Evolutionary conservation across 257 asterid species (phyloP).

Genomic region (Gynochthodes officinalis): DNA sequence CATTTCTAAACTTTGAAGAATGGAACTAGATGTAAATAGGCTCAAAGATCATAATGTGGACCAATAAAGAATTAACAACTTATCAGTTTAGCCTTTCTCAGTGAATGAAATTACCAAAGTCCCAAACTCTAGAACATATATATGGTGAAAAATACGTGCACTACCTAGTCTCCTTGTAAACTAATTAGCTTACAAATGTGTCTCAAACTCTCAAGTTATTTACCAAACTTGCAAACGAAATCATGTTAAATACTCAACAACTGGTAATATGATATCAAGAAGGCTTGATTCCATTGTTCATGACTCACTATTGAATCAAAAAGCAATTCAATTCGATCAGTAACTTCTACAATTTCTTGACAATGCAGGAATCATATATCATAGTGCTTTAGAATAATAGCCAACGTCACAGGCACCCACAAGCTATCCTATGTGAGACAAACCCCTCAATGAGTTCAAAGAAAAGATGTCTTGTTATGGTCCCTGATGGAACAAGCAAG

Average conservation of each 20-base stretch:
- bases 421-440: background rate
- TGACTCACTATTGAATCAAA: background rate
- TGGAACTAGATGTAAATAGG: background rate
- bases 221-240: background rate
- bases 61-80: background rate
- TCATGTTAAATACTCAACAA: background rate
- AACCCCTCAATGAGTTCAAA: background rate
- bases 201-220: too few species aligned
- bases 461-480: background rate
- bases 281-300: background rate
- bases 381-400: constrained; percentile 1
- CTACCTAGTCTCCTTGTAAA: background rate
- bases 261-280: background rate
- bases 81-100: background rate
- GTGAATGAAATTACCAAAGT: background rate
- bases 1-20: background rate
- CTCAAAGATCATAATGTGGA: background rate
- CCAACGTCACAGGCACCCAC: background rate
- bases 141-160: background rate
- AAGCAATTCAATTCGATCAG: background rate
- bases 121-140: background rate
- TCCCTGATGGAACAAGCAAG: background rate
- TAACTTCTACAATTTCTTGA: background rate
- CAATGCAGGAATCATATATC: background rate
- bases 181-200: background rate